phyloP scores from a whole-genome alignment of 352 stramenopile genomes.

The Phytophthora citrophthora region DNA sequence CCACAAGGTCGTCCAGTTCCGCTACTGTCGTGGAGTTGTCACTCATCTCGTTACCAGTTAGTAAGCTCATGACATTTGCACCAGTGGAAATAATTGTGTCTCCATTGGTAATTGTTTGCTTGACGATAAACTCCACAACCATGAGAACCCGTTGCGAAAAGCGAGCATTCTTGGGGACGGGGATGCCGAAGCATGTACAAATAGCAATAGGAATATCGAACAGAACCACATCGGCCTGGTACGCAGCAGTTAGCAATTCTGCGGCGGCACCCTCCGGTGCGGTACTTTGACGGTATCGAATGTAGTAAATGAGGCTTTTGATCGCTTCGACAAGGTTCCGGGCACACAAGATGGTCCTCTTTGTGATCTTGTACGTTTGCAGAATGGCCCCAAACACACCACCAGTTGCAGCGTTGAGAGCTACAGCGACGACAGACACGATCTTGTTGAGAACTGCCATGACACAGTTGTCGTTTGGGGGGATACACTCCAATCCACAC shows the following conservation, averaged over 20 bases:
- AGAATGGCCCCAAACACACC: conserved; percentile 36
- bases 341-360: conserved; percentile 14
- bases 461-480: conserved; percentile 13
- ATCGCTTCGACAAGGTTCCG: conserved; percentile 17
- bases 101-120: conserved; percentile 28
- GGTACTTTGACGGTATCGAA: conserved; percentile 26
- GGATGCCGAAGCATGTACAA: conserved; percentile 11
- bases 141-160: conserved; percentile 9
- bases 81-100: conserved; percentile 30
- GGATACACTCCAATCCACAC: conserved; percentile 1
- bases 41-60: conserved; percentile 8
- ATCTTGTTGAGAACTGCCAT: conserved; percentile 46
- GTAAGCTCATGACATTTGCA: conserved; percentile 28
- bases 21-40: conserved; percentile 19
- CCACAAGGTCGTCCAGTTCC: conserved; percentile 26
- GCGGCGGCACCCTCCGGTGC: conserved; percentile 13
- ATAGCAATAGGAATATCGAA: conserved; percentile 25
- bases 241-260: conserved; percentile 23
- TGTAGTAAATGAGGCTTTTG: conserved; percentile 22
- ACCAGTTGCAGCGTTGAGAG: conserved; percentile 38
- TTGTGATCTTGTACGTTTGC: conserved; percentile 12
- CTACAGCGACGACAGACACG: conserved; percentile 36
- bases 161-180: conserved; percentile 2
- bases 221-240: conserved; percentile 34
- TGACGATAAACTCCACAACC: conserved; percentile 33